Evolutionary conservation across 495 filamentous ascomycete species (phyloP).

Genomic region (Daldinia grandis): DNA sequence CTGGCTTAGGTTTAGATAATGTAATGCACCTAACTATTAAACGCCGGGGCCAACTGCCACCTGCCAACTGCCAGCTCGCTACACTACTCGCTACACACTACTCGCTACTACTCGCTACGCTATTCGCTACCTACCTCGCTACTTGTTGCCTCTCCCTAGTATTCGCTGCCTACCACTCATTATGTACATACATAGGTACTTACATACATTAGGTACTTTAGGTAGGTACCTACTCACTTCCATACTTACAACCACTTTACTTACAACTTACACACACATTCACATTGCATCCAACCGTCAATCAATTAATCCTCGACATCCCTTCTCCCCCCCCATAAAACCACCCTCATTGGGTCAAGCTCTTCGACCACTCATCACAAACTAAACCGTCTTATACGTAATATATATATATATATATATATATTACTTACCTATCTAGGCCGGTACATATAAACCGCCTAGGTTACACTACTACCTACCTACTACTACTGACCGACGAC

Average conservation of each 20-base stretch:
- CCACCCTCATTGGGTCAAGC: not conserved
- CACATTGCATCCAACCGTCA: not conserved
- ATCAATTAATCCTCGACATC: not conserved
- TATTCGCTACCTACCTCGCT: not conserved
- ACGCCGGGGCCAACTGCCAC: slow-evolving; percentile 1
- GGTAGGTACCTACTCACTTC: too few relatives aligned
- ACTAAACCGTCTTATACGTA: not conserved
- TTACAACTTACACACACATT: not conserved
- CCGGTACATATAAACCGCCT: not conserved
- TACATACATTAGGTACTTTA: not conserved
- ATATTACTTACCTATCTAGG: too few relatives aligned
- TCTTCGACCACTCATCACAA: not conserved
- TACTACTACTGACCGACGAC: not conserved
- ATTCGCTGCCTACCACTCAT: too few relatives aligned
- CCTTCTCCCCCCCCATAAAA: slow-evolving; percentile 2
- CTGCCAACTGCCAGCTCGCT: slow-evolving; percentile 3
- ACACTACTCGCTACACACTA: not conserved
- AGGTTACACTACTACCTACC: too few relatives aligned
- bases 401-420: not conserved
- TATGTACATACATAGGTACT: not conserved
- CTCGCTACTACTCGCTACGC: not conserved
- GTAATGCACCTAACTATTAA: not conserved
- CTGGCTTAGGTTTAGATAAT: not conserved
- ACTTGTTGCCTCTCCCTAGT: too few relatives aligned
- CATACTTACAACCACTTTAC: not conserved